These are phyloP conservation scores for Amanita molliuscula DNA, from an alignment of 768 basidiomycete species.

Conservation along the genomic window DNA sequence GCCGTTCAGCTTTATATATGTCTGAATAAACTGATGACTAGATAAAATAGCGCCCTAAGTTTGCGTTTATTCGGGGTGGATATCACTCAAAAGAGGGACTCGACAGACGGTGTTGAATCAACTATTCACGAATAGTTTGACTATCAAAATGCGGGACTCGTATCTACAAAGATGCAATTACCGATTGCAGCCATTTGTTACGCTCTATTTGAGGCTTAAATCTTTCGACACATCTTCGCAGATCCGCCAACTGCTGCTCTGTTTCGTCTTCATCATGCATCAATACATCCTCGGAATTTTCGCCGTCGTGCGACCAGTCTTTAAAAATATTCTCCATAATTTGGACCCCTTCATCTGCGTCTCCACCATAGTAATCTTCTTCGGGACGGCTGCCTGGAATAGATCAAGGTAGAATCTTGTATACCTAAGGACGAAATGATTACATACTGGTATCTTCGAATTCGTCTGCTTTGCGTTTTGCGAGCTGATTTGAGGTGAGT, in stretches of 20 bases:
- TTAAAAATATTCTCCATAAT: conserved; percentile 74
- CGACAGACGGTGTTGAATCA: conserved; percentile 8
- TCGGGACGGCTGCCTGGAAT: conserved; percentile 10
- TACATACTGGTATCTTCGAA: conserved; percentile 67
- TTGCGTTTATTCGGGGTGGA: conserved; percentile 78
- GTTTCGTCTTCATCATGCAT: conserved; percentile 27
- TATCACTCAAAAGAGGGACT: conserved; percentile 39
- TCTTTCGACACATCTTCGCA: conserved; percentile 54
- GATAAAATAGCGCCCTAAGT: conserved; percentile 61
- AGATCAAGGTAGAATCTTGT: not conserved
- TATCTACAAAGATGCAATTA: conserved; percentile 32
- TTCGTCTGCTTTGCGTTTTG: conserved; percentile 87
- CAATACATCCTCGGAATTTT: conserved; percentile 38
- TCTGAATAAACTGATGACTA: not conserved
- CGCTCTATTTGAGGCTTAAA: conserved; percentile 62
- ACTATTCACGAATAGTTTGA: not conserved
- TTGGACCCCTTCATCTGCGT: conserved; percentile 69
- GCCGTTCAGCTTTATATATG: conserved; percentile 8
- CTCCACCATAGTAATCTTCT: conserved; percentile 31
- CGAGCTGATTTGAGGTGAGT: conserved; percentile 40
- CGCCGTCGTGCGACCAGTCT: conserved; percentile 40
- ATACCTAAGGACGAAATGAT: not conserved
- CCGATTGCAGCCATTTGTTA: conserved; percentile 68
- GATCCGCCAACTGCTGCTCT: conserved; percentile 35
- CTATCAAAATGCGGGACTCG: not conserved